Conservation (phyloP, 371 early-diverging fungal species). For the Umbelopsis sp. region DNA sequence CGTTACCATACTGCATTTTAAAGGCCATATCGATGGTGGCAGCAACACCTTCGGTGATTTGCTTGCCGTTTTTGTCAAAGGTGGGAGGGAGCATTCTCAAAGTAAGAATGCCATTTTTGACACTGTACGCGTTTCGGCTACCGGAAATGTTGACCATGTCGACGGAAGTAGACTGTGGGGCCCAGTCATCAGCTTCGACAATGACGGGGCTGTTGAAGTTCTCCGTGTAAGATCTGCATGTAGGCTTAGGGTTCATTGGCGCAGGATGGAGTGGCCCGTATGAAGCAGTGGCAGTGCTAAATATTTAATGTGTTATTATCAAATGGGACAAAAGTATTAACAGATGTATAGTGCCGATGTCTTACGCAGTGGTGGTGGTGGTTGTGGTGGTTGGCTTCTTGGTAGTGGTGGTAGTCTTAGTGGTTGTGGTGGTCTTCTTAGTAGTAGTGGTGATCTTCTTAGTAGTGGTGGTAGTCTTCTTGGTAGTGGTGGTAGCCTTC, state of each 20-base stretch:
- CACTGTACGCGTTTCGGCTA: constrained; percentile 2
- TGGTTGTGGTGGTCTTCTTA: neutral
- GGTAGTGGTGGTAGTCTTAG: neutral
- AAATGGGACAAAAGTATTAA: neutral
- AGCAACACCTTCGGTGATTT: neutral
- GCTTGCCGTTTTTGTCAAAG: neutral
- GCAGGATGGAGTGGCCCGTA: constrained; percentile 12
- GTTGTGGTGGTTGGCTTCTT: neutral
- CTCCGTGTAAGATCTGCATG: constrained; percentile 16
- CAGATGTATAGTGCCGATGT: neutral
- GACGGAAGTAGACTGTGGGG: neutral
- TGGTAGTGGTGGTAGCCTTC: neutral
- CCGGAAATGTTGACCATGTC: constrained; percentile 18
- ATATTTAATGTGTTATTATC: neutral
- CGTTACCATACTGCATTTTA: constrained; percentile 17
- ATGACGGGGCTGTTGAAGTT: constrained; percentile 9
- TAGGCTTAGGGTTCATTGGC: constrained; percentile 12
- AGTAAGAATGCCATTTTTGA: constrained; percentile 6
- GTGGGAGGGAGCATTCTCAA: constrained; percentile 4
- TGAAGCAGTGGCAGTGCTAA: neutral
- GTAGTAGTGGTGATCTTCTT: neutral
- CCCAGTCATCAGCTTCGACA: constrained; percentile 17
- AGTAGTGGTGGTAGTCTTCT: neutral
- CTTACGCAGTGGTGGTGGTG: constrained; percentile 11
- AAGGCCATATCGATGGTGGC: constrained; percentile 16